Evolutionary conservation across 306 rosid genomes (phyloP).

Genomic region (Rosa lucieae): DNA sequence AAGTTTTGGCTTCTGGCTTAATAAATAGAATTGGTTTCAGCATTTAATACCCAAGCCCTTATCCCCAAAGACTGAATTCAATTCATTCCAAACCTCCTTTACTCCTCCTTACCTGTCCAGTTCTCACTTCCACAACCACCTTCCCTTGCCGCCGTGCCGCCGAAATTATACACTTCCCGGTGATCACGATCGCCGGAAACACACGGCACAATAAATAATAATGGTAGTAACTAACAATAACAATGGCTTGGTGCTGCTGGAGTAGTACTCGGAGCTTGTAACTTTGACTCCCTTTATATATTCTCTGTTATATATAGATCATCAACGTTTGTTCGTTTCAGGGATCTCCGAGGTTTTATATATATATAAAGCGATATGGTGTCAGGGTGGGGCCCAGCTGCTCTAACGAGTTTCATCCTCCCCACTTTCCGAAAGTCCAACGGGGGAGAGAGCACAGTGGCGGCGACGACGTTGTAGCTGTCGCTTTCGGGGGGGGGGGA

Average conservation of each 20-base stretch:
- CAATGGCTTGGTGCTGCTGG: neutral
- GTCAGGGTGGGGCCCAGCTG: neutral
- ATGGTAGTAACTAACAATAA: neutral
- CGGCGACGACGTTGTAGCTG: neutral
- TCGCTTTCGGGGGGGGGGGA: neutral
- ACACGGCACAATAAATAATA: neutral
- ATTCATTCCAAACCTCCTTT: neutral
- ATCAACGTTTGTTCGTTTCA: neutral
- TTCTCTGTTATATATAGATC: neutral
- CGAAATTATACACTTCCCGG: neutral
- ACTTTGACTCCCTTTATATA: neutral
- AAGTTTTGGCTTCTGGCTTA: neutral
- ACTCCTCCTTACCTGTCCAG: slow-evolving; percentile 10
- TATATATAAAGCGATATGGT: neutral
- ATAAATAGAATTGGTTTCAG: slow-evolving; percentile 16
- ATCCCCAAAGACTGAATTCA: neutral
- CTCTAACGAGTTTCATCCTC: slow-evolving; percentile 1
- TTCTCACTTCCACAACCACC: slow-evolving; percentile 3
- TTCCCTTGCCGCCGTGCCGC: neutral
- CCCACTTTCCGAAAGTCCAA: slow-evolving; percentile 1
- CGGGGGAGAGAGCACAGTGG: neutral
- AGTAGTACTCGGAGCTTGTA: too few relatives aligned
- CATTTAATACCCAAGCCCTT: slow-evolving; percentile 14
- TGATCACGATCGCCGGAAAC: neutral
- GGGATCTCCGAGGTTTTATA: neutral